A percentile compares a stretch with the other conserved stretches of the same genome.
These are phyloP conservation scores for Chalciporus piperatus DNA, from an alignment of 768 basidiomycete genomes.

Conservation along the genomic window DNA sequence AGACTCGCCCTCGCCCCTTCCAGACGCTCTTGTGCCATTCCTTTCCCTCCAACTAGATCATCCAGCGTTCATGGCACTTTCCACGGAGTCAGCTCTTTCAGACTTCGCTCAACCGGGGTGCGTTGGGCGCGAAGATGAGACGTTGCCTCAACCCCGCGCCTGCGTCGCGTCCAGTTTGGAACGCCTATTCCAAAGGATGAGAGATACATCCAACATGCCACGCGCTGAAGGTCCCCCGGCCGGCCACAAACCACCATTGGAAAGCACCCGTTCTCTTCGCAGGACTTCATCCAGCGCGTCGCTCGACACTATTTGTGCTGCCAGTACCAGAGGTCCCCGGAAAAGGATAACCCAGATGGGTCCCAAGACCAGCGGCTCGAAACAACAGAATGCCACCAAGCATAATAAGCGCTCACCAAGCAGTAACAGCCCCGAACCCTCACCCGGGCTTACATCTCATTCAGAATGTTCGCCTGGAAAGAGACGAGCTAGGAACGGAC, in stretches of 20 bases:
- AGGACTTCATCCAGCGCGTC: slow-evolving; percentile 20
- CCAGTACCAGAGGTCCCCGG: slow-evolving; percentile 8
- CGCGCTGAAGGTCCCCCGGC: not conserved
- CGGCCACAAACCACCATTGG: slow-evolving; percentile 2
- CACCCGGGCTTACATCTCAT: not conserved
- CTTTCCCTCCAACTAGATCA: no score
- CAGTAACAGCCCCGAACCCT: not conserved
- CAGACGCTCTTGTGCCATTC: no score
- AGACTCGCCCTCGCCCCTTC: not conserved
- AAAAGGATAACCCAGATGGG: slow-evolving; percentile 14
- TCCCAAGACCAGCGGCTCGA: not conserved
- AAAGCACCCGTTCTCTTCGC: slow-evolving; percentile 7
- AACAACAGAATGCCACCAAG: slow-evolving; percentile 1
- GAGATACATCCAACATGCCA: not conserved
- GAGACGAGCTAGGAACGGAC: slow-evolving; percentile 1
- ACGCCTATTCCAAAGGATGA: slow-evolving; percentile 1
- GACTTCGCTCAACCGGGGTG: not conserved
- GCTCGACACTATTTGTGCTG: slow-evolving; percentile 13
- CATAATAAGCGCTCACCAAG: not conserved
- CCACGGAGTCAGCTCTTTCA: not conserved
- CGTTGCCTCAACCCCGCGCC: not conserved
- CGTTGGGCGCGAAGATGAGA: not conserved
- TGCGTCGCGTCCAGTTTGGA: not conserved
- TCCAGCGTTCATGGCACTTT: not conserved
- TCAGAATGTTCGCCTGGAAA: not conserved